These are phyloP conservation scores for Yamadazyma membranifaciens DNA, from an alignment of 1,139 yeast genomes.

Conservation along the genomic window DNA sequence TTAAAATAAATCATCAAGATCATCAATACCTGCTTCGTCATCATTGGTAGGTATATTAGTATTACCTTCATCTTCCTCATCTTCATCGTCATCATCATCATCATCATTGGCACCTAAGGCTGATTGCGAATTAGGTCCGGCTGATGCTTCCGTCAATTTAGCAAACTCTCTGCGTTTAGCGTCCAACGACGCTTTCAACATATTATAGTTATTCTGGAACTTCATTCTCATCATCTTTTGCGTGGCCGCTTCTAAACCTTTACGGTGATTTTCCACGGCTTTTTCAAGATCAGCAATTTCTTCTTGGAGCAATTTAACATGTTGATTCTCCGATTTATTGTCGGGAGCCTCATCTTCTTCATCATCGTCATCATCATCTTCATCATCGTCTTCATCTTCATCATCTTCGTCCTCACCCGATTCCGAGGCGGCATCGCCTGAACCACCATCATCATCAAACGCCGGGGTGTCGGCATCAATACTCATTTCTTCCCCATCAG, in stretches of 20 bases:
- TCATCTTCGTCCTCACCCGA: conserved; percentile 21
- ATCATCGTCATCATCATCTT: conserved; percentile 26
- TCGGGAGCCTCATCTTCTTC: conserved; percentile 30
- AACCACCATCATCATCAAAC: conserved; percentile 7
- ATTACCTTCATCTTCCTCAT: conserved; percentile 13
- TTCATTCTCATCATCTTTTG: conserved; percentile 88
- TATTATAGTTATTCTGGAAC: conserved; percentile 75
- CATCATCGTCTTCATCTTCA: conserved; percentile 30
- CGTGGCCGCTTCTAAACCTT: conserved; percentile 72
- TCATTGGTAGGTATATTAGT: conserved; percentile 20
- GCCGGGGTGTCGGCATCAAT: conserved; percentile 17
- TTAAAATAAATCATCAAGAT: conserved; percentile 33
- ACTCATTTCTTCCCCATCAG: conserved; percentile 12
- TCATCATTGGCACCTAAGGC: conserved; percentile 23
- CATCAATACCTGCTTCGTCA: conserved; percentile 37
- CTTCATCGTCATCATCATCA: conserved; percentile 24
- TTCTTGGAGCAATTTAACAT: conserved; percentile 74
- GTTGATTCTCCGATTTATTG: conserved; percentile 49
- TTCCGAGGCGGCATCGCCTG: conserved; percentile 12
- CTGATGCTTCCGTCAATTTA: conserved; percentile 26
- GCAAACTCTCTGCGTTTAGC: conserved; percentile 71
- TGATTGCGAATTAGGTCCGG: conserved; percentile 21
- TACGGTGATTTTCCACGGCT: conserved; percentile 74
- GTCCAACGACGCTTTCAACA: conserved; percentile 80
- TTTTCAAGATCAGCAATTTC: conserved; percentile 81